Evolutionary conservation across 768 basidiomycete genomes (phyloP).

Genomic region (Pulveroboletus ravenelii): DNA sequence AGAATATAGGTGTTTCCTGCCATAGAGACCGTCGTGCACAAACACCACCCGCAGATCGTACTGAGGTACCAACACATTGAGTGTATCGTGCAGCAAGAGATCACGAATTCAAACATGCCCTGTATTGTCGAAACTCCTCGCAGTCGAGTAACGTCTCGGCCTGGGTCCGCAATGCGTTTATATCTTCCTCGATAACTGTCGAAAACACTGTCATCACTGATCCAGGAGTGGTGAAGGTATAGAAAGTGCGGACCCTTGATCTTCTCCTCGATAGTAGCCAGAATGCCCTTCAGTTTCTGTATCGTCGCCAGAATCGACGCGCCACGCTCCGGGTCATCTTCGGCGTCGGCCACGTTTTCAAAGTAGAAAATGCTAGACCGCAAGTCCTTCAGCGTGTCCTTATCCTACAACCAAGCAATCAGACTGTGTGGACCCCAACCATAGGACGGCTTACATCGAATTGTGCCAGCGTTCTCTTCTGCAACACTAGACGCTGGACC

Average conservation of each 20-base stretch:
- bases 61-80: slow-evolving; percentile 32
- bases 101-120: slow-evolving; percentile 35
- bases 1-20: slow-evolving; percentile 72
- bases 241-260: slow-evolving; percentile 42
- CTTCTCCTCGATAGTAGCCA: slow-evolving; percentile 49
- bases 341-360: slow-evolving; percentile 55
- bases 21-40: slow-evolving; percentile 72
- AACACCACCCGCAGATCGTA: slow-evolving; percentile 79
- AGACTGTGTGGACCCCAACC: background rate
- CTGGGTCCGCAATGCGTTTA: slow-evolving; percentile 42
- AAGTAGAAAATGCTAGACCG: slow-evolving; percentile 64
- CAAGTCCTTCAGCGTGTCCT: slow-evolving; percentile 60
- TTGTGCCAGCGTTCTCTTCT: slow-evolving; percentile 45
- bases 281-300: slow-evolving; percentile 47
- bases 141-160: slow-evolving; percentile 50
- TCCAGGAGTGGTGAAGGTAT: background rate
- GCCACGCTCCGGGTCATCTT: slow-evolving; percentile 45
- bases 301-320: slow-evolving; percentile 40
- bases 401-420: slow-evolving; percentile 37
- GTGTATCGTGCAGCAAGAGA: background rate
- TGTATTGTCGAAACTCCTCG: slow-evolving; percentile 59
- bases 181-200: slow-evolving; percentile 50
- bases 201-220: background rate
- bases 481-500: slow-evolving; percentile 41
- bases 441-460: slow-evolving; percentile 47